These are phyloP conservation scores for Basidioascus undulatus DNA, from an alignment of 768 basidiomycete genomes.

Conservation along the genomic window DNA sequence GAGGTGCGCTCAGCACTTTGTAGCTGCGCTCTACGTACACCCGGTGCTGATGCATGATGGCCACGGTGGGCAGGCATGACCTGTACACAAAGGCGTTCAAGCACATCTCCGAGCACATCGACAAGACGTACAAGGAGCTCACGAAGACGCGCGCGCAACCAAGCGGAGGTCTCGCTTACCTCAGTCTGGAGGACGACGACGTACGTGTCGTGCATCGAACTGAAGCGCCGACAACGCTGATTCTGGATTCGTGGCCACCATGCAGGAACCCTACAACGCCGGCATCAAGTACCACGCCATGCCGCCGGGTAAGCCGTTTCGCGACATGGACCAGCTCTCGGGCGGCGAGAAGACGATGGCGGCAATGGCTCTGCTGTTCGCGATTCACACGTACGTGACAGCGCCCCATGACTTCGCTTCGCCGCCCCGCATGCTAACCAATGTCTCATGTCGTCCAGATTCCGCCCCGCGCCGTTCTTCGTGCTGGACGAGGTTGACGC, in stretches of 20 bases:
- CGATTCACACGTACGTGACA: slow-evolving; percentile 58
- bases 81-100: slow-evolving; percentile 88
- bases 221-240: neutral
- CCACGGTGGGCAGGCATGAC: slow-evolving; percentile 29
- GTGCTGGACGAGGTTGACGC: slow-evolving; percentile 98
- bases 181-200: slow-evolving; percentile 86
- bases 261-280: slow-evolving; percentile 55
- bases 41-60: neutral
- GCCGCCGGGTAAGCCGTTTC: slow-evolving; percentile 98
- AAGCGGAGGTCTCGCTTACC: slow-evolving; percentile 88
- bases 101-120: slow-evolving; percentile 84
- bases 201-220: slow-evolving; percentile 22
- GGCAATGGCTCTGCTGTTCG: slow-evolving; percentile 82
- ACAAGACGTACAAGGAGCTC: slow-evolving; percentile 88
- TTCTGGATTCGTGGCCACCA: neutral
- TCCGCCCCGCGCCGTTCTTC: slow-evolving; percentile 91
- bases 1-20: slow-evolving; percentile 28
- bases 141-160: slow-evolving; percentile 86
- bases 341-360: slow-evolving; percentile 98
- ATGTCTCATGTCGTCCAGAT: slow-evolving; percentile 26
- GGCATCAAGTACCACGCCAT: slow-evolving; percentile 98
- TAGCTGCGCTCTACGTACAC: neutral
- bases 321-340: slow-evolving; percentile 96
- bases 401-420: neutral
- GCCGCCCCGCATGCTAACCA: neutral